Evolutionary conservation across 768 basidiomycete genomes (phyloP), one percentile per base, ranked within the genome.

Genomic region (Tricholoma bakamatsutake): DNA sequence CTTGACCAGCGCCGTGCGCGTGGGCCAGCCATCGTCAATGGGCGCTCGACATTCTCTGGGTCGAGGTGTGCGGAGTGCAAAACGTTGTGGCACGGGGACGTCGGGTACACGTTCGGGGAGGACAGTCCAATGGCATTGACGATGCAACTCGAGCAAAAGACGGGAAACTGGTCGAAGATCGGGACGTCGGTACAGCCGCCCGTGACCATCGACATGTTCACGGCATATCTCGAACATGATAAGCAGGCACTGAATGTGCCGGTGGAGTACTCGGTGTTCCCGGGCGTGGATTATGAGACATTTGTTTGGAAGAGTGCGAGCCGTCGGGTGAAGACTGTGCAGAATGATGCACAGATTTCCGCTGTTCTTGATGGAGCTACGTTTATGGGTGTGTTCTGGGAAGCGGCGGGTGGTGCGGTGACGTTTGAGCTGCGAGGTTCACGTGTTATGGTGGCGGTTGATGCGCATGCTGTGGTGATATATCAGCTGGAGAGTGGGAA

Each of bases 141-240:
- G 5, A 43, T 76, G 0, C 70, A 80, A 52, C 71, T 79, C 5
- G 82, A 79, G 4, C 59, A 72, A 30, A 76, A 77, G 56, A 79
- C 76, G 0, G 87, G 87, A 0, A 72, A 79, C 59, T 90, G 88
- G 88, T 70, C 78, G 4, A 60, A 65, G 10, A 82, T 87, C 56
- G 86, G 87, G 21, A 86, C 80, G 1, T 87, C 85, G 11, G 73
- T 76, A 0, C 74, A 77, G 52, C 83, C 85, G 3, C 75, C 80
- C 1, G 65, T 68, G 17, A 81, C 79, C 1, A 80, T 86, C 35
- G 78, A 85, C 57, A 68, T 90, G 18, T 89, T 87, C 71, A 71
- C 82, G 0, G 86, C 87, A 1, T 86, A 80, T 77, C 68, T 88
- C 46, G 68, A 81, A 54, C 75, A 81, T 57, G 15, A 30, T n/a